Evolutionary conservation across 768 basidiomycete species (phyloP), one percentile per base, ranked within the genome.

Genomic region (Auricularia sp.): DNA sequence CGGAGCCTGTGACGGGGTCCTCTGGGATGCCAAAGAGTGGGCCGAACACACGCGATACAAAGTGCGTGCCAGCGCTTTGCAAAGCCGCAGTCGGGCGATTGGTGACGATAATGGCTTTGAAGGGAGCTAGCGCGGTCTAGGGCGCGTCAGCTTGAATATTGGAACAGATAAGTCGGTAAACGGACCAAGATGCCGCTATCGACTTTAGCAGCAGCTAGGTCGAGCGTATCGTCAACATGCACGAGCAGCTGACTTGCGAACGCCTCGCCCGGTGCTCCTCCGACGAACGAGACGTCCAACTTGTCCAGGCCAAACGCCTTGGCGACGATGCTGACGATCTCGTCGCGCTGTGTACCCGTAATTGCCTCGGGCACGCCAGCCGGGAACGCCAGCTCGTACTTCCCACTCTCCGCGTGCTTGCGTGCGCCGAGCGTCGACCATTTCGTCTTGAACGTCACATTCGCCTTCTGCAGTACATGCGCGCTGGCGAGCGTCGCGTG

Each of bases 401-500:
- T 64, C 3, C 59, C 65, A 29, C 34, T 59, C 21, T 16, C 44
- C 14, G 64, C 36, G 11, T 51, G 63, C 18, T 33, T 21, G 35
- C 72, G 72, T 10, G 35, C 51, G 33, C 73, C 66, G 1, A 23
- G 36, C 3, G 72, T 72, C 1, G 70, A 69, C n/a, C 44, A 44
- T 1, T 59, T 36, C 16, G 71, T 68, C 2, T 66, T 39, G 66
- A 71, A 74, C 18, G 58, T 21, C n/a, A 73, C 64, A 7, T 10
- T 29, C 8, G 39, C 23, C 7, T 23, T 35, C 7, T 39, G 16
- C 51, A 74, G 63, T 29, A 71, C 66, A 23, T 70, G 62, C 0
- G 74, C 71, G 0, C 72, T 65, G 0, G 72, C 75, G 61, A 77
- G 69, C 8, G 76, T 74, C 3, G 71, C 75, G 64, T 76, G 75